Evolutionary conservation across 1,284 basidiomycete species (phyloP).

Genomic region (Afroboletus lepidellus): DNA sequence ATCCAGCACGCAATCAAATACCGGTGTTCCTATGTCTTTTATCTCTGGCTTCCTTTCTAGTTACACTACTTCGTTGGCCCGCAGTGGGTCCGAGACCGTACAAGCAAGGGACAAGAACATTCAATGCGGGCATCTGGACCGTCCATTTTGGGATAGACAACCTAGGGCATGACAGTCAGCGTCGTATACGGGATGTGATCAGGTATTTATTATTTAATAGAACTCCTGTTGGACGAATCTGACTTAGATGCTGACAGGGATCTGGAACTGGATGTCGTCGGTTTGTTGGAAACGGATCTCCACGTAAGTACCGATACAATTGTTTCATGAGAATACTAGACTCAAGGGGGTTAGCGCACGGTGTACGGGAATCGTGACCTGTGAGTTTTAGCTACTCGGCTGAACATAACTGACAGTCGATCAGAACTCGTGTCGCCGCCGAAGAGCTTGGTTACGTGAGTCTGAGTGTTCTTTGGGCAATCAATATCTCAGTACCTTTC

Average conservation of each 20-base stretch:
- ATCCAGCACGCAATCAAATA: conserved; percentile 27
- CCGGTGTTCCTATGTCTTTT: conserved; percentile 41
- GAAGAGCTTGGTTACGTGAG: conserved; percentile 84
- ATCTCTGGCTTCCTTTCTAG: conserved; percentile 50
- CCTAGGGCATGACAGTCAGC: conserved; percentile 79
- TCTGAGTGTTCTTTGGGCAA: conserved; percentile 10
- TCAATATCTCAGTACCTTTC: conserved; percentile 8
- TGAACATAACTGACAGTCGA: conserved; percentile 2
- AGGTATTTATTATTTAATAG: conserved; percentile 37
- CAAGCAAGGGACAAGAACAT: conserved; percentile 63
- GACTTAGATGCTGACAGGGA: conserved; percentile 44
- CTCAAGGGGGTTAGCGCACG: conserved; percentile 53
- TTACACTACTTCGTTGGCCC: conserved; percentile 55
- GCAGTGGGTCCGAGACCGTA: conserved; percentile 52
- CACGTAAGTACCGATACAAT: conserved; percentile 51
- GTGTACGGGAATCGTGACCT: conserved; percentile 90
- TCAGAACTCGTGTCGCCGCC: conserved; percentile 69
- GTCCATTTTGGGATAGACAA: conserved; percentile 89
- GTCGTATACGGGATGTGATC: conserved; percentile 74
- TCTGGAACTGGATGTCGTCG: conserved; percentile 80
- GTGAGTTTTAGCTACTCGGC: conserved; percentile 41
- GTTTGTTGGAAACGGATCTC: conserved; percentile 85
- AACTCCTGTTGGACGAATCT: not conserved
- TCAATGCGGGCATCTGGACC: conserved; percentile 93
- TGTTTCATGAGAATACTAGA: not conserved